Conservation (phyloP, 2,329 filamentous ascomycete species). For the Trichoderma cornu-damae region DNA sequence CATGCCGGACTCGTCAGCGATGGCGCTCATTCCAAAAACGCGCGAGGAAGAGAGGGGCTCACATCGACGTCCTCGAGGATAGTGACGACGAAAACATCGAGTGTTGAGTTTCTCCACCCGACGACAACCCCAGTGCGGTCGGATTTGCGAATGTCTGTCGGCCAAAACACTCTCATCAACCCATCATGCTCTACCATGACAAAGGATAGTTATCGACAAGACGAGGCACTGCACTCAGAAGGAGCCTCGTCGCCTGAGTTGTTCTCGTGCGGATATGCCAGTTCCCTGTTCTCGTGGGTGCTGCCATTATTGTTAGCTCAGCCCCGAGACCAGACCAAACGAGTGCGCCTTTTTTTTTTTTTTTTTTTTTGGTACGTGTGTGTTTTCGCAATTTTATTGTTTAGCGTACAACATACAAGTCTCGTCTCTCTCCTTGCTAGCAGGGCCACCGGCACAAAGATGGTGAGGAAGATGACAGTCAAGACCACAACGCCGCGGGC, state of each 20-base stretch:
- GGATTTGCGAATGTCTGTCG: constrained; percentile 71
- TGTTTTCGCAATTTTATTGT: not conserved
- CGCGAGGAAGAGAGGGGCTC: constrained; percentile 29
- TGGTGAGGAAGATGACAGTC: constrained; percentile 75
- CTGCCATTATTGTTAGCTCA: constrained; percentile 41
- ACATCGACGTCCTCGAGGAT: constrained; percentile 90
- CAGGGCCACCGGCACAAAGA: constrained; percentile 78
- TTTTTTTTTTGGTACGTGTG: no score
- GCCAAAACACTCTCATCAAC: constrained; percentile 98
- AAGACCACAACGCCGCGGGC: constrained; percentile 80
- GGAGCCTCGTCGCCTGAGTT: constrained; percentile 87
- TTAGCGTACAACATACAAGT: constrained; percentile 54
- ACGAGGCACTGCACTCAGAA: constrained; percentile 55
- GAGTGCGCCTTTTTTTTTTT: not conserved
- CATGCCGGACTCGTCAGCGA: not conserved
- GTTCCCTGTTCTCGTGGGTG: constrained; percentile 74
- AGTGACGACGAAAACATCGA: constrained; percentile 85
- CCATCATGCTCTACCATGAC: constrained; percentile 74
- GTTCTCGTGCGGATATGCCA: constrained; percentile 90
- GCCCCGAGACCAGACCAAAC: not conserved
- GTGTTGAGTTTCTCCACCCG: constrained; percentile 88
- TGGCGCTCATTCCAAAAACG: not conserved
- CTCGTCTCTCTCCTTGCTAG: constrained; percentile 75
- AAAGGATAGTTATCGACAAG: constrained; percentile 29
- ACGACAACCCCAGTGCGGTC: constrained; percentile 78